These are phyloP conservation scores for Apophysomyces ossiformis DNA, from an alignment of 371 early-diverging fungal species.

Conservation along the genomic window DNA sequence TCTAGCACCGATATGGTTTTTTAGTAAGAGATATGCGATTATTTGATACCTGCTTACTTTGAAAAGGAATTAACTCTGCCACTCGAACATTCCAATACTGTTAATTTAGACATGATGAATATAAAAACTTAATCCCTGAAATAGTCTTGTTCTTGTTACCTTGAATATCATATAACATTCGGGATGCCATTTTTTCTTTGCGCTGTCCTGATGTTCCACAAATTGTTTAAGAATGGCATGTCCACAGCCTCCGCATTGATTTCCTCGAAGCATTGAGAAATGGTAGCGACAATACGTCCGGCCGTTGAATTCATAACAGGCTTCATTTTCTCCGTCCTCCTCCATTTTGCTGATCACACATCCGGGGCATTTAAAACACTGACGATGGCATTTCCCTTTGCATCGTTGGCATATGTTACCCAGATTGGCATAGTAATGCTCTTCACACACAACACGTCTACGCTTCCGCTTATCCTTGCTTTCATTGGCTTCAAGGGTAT, in stretches of 20 bases:
- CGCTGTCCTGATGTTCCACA: constrained; percentile 79
- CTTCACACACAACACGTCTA: constrained; percentile 31
- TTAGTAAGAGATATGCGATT: background rate
- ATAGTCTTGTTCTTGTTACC: constrained; percentile 17
- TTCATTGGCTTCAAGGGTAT: constrained; percentile 12
- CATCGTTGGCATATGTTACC: constrained; percentile 27
- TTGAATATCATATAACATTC: constrained; percentile 95
- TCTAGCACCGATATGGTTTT: background rate
- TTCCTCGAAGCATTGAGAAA: constrained; percentile 82
- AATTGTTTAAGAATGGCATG: constrained; percentile 93
- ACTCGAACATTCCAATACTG: constrained; percentile 81
- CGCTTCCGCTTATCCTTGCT: constrained; percentile 13
- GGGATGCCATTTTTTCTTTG: constrained; percentile 93
- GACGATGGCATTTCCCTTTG: constrained; percentile 13
- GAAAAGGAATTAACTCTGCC: constrained; percentile 21
- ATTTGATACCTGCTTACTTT: constrained; percentile 16
- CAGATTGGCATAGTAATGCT: constrained; percentile 27
- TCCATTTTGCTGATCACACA: constrained; percentile 16
- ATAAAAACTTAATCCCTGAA: constrained; percentile 11
- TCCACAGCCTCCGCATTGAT: constrained; percentile 93
- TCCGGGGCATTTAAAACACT: constrained; percentile 27
- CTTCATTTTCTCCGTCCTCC: constrained; percentile 56
- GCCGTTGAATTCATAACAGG: constrained; percentile 90
- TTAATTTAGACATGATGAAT: constrained; percentile 17
- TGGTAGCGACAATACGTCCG: constrained; percentile 90